Percentiles rank a stretch among this genome's conserved stretches.
Conservation (phyloP, 1,284 basidiomycete species). For the Wolfiporia cocos region DNA sequence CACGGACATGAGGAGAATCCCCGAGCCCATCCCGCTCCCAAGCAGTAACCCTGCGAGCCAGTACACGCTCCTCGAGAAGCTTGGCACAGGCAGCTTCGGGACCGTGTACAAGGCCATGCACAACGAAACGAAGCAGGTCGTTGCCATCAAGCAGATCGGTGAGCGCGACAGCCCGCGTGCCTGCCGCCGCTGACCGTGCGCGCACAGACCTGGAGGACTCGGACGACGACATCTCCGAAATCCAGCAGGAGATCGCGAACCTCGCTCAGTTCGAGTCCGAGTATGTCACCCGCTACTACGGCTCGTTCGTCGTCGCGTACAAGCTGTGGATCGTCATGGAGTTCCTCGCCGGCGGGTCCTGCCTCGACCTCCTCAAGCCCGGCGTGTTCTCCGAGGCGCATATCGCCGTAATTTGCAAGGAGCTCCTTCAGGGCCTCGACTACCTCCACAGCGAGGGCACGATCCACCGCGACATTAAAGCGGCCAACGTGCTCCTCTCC, state of each 20-base stretch:
- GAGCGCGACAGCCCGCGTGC: conserved; percentile 22
- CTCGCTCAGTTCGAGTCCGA: conserved; percentile 94
- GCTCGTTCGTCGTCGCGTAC: conserved; percentile 94
- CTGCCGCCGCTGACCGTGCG: too few species aligned
- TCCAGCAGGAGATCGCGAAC: conserved; percentile 96
- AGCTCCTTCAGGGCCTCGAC: conserved; percentile 89
- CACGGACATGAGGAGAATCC: conserved; percentile 32
- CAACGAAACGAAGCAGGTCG: conserved; percentile 88
- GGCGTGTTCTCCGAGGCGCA: conserved; percentile 88
- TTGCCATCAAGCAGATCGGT: conserved; percentile 99
- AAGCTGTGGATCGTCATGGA: conserved; percentile 99
- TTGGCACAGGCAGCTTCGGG: conserved; percentile 97
- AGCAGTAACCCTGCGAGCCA: conserved; percentile 79
- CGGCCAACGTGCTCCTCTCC: conserved; percentile 91
- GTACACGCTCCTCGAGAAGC: conserved; percentile 91
- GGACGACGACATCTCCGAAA: conserved; percentile 94
- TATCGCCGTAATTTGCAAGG: conserved; percentile 91
- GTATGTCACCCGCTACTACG: conserved; percentile 95
- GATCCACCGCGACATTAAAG: conserved; percentile 98
- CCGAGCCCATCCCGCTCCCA: conserved; percentile 63
- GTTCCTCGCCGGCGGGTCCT: conserved; percentile 97
- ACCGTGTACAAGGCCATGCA: conserved; percentile 97
- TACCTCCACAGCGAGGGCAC: conserved; percentile 94
- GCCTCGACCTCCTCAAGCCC: conserved; percentile 90
- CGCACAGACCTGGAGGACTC: conserved; percentile 76